Base-by-base conservation (phyloP, 2,329 filamentous ascomycete genomes). In the Tolypocladium tundrense region DNA sequence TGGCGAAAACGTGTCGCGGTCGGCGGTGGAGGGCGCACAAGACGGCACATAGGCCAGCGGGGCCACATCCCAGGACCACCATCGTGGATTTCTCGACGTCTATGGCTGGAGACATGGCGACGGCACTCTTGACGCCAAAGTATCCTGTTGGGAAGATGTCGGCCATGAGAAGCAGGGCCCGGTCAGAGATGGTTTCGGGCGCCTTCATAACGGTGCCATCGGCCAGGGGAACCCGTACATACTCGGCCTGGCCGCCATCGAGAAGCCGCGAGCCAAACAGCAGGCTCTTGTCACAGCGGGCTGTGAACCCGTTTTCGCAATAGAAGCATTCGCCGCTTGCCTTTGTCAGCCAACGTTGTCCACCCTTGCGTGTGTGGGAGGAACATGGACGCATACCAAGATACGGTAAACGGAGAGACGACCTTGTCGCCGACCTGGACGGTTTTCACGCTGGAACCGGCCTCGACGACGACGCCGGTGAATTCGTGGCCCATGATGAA, bases 131-230 rank as follows among this genome's bases (percentile, higher is more conserved):
- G 5, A 89, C 89, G 8, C 90, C 91, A 65, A 92, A 96, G 74
- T 85, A 96, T 9, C 92, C 89, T 0, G 87, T 90, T 1, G 91
- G 91, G 72, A 94, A 96, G 66, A 96, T 95, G 68, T 96, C 91
- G 19, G 90, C 91, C 91, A 96, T 96, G 33, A 96, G 80, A 8
- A 95, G 85, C 54, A 95, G 78, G 41, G 85, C 85, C 62, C 88
- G 82, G 64, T 93, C 87, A 24, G 87, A 83, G 59, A 95, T 87
- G n/a, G 63, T 66, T 10, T 80, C 83, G 1, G 82, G 72, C 0
- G 90, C 87, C 66, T 86, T 87, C 67, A 91, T 81, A n/a, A 87
- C 83, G 1, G 90, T 95, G 41, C 85, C 84, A 67, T 96, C 91
- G 13, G 91, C 91, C 57, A 87, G 76, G 0, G 92, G 92, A 16